Percentiles rank a stretch among this genome's conserved stretches.
These are phyloP conservation scores for Ustilago trichophora DNA, from an alignment of 1,284 basidiomycete species.

Conservation along the genomic window DNA sequence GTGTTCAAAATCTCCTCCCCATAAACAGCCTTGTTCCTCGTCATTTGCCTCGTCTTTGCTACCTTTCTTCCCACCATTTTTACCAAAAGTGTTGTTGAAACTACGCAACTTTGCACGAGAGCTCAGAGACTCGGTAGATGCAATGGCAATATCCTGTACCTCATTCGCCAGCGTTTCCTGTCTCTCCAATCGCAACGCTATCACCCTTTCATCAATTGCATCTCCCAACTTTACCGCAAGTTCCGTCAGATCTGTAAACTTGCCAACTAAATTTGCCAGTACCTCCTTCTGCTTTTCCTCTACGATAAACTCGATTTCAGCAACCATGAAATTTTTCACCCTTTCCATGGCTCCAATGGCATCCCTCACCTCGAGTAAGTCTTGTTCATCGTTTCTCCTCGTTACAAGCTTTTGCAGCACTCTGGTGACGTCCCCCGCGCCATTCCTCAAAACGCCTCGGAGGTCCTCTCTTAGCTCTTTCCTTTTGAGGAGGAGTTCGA, in stretches of 20 bases:
- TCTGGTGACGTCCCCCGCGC: constrained; percentile 57
- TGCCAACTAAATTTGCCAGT: constrained; percentile 12
- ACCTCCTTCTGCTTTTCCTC: not conserved
- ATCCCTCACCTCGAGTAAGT: constrained; percentile 61
- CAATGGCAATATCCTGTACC: constrained; percentile 24
- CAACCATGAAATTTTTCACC: constrained; percentile 17
- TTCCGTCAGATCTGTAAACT: constrained; percentile 27
- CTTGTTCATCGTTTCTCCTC: constrained; percentile 59
- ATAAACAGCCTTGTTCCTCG: constrained; percentile 11
- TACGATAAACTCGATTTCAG: constrained; percentile 7
- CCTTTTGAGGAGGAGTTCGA: constrained; percentile 44
- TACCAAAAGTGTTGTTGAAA: not conserved
- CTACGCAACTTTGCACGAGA: constrained; percentile 7
- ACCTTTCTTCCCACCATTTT: not conserved
- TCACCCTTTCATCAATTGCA: constrained; percentile 65
- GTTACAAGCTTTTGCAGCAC: constrained; percentile 59
- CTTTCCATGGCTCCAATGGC: constrained; percentile 42
- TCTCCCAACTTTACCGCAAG: constrained; percentile 46
- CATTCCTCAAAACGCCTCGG: constrained; percentile 26
- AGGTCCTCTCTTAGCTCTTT: constrained; percentile 54
- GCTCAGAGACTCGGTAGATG: not conserved
- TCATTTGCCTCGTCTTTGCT: not conserved
- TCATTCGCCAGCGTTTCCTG: constrained; percentile 49
- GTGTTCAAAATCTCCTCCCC: constrained; percentile 63
- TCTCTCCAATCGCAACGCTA: constrained; percentile 50